Evolutionary conservation across 2,329 filamentous ascomycete species (phyloP).

Genomic region (Ophiobolus disseminans): DNA sequence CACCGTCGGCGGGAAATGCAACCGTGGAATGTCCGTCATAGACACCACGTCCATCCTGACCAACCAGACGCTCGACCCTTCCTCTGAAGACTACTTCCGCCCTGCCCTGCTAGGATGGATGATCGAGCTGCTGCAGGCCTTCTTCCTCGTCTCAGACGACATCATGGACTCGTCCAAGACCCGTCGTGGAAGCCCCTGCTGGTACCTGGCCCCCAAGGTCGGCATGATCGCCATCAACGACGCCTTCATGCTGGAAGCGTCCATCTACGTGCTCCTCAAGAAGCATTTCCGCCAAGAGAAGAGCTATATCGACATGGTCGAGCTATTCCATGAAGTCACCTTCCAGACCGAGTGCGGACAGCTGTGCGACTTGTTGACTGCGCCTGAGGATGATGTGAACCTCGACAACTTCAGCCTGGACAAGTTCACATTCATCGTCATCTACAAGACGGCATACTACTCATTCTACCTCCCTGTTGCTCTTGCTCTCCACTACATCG

Average conservation of each 20-base stretch:
- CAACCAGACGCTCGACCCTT: constrained; percentile 71
- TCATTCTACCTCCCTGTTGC: constrained; percentile 98
- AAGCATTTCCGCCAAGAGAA: constrained; percentile 91
- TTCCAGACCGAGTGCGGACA: constrained; percentile 97
- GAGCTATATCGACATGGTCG: constrained; percentile 86
- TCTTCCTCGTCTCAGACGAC: constrained; percentile 98
- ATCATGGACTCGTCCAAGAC: constrained; percentile 98
- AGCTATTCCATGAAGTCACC: constrained; percentile 94
- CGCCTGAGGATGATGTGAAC: constrained; percentile 91
- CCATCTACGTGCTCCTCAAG: constrained; percentile 90
- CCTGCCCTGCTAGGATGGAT: constrained; percentile 92
- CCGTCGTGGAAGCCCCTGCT: constrained; percentile 91
- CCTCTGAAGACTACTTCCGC: constrained; percentile 79
- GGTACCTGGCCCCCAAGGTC: constrained; percentile 89
- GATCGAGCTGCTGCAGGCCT: constrained; percentile 97
- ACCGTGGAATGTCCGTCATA: constrained; percentile 96
- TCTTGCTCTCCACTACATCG: constrained; percentile 83
- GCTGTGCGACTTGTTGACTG: constrained; percentile 91
- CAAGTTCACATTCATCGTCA: constrained; percentile 98
- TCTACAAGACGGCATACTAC: constrained; percentile 99
- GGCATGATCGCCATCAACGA: constrained; percentile 99
- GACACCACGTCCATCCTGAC: constrained; percentile 87
- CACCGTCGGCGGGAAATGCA: constrained; percentile 93
- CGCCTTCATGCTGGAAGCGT: constrained; percentile 89
- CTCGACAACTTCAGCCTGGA: constrained; percentile 93